These are phyloP conservation scores for Coemansia sp. DNA, from an alignment of 192 early-diverging fungal genomes.

Conservation along the genomic window DNA sequence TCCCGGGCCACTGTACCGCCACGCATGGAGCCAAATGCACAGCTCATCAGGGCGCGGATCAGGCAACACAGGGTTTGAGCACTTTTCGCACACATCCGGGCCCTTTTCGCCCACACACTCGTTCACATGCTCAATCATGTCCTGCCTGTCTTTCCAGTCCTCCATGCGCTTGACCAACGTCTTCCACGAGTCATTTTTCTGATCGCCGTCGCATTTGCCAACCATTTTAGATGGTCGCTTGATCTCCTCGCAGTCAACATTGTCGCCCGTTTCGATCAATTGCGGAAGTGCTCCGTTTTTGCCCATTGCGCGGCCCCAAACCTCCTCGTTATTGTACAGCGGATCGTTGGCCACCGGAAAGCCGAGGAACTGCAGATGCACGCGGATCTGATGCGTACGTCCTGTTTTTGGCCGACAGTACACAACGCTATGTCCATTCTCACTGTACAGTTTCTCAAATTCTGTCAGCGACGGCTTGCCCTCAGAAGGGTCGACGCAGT, in stretches of 20 bases:
- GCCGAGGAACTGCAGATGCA: constrained; percentile 92
- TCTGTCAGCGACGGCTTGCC: constrained; percentile 83
- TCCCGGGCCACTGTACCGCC: constrained; percentile 69
- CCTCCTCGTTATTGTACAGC: constrained; percentile 70
- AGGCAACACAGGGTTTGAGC: constrained; percentile 52
- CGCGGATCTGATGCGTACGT: constrained; percentile 95
- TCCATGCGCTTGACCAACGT: constrained; percentile 36
- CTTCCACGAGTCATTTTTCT: constrained; percentile 18
- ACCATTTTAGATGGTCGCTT: constrained; percentile 19
- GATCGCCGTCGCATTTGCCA: constrained; percentile 12
- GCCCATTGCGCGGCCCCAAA: constrained; percentile 69
- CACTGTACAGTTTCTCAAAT: constrained; percentile 67
- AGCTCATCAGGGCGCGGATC: constrained; percentile 79
- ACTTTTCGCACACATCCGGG: constrained; percentile 60
- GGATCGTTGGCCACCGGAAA: constrained; percentile 96
- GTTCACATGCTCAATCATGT: constrained; percentile 18
- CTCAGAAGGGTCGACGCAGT: constrained; percentile 70
- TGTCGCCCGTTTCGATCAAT: neutral
- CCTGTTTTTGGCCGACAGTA: constrained; percentile 84
- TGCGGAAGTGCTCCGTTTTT: constrained; percentile 40
- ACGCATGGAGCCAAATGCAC: constrained; percentile 90
- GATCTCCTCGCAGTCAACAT: neutral
- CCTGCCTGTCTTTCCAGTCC: constrained; percentile 37
- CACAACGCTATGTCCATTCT: constrained; percentile 73
- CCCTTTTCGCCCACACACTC: constrained; percentile 18